Conservation (phyloP, 1,284 basidiomycete genomes). For the Apiotrichum laibachii region DNA sequence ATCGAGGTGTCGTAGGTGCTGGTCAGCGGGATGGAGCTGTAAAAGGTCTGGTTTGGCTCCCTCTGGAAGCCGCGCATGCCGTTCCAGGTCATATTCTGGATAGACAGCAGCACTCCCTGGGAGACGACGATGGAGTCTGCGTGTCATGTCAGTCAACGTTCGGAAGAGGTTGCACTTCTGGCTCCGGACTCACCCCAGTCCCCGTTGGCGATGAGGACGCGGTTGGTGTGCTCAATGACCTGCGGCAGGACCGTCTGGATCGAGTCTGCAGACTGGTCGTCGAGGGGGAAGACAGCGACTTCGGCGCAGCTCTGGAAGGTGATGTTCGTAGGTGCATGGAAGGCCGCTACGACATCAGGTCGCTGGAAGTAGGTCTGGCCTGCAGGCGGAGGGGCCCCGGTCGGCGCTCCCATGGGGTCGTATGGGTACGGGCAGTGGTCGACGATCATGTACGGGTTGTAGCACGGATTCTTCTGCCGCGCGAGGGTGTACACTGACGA, state of each 20-base stretch:
- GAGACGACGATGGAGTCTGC: slow-evolving; percentile 35
- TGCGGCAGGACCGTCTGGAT: slow-evolving; percentile 26
- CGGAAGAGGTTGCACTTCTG: background rate
- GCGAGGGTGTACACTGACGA: slow-evolving; percentile 62
- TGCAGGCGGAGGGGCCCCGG: slow-evolving; percentile 39
- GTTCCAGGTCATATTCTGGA: slow-evolving; percentile 41
- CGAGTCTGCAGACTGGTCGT: slow-evolving; percentile 63
- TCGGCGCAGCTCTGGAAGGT: slow-evolving; percentile 61
- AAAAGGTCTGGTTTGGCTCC: slow-evolving; percentile 8
- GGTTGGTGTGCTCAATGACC: slow-evolving; percentile 61
- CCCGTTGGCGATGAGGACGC: slow-evolving; percentile 31
- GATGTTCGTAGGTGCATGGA: slow-evolving; percentile 63
- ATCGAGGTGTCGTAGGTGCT: background rate
- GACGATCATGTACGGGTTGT: slow-evolving; percentile 68
- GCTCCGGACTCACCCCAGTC: background rate
- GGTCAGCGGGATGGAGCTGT: no score
- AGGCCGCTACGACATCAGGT: slow-evolving; percentile 65
- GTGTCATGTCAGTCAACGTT: background rate
- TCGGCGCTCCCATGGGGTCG: slow-evolving; percentile 74
- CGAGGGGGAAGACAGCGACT: slow-evolving; percentile 60
- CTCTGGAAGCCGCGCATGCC: slow-evolving; percentile 27
- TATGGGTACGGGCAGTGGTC: slow-evolving; percentile 58
- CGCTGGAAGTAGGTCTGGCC: slow-evolving; percentile 62
- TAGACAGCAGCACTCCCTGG: slow-evolving; percentile 30
- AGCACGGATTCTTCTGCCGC: slow-evolving; percentile 65